A percentile compares a stretch with the other conserved stretches of the same genome.
Conservation (phyloP, 345 rosid species). For the Viola odorata region DNA sequence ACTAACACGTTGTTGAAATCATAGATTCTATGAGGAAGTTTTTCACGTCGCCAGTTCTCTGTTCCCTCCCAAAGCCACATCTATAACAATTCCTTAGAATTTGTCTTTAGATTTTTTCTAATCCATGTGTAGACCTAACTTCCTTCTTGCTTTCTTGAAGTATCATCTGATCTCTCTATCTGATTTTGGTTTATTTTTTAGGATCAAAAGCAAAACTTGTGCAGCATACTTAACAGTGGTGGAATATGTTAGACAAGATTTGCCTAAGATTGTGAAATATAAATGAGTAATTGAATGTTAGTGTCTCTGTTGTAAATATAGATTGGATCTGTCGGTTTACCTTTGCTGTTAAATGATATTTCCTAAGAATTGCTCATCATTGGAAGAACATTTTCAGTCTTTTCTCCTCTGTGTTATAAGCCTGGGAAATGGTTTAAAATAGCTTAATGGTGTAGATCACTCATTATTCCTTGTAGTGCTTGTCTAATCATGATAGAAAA, state of each 20-base stretch:
- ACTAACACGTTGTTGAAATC: too few relatives aligned
- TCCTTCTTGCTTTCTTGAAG: neutral
- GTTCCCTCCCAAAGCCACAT: neutral
- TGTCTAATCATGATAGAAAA: slow-evolving; percentile 6
- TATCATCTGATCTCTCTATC: neutral
- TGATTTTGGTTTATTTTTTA: neutral
- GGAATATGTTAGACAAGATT: too few relatives aligned
- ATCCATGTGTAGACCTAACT: neutral
- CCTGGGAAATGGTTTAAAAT: neutral
- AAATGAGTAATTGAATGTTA: too few relatives aligned
- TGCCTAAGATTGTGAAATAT: too few relatives aligned
- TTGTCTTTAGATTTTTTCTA: neutral
- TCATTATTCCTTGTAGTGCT: neutral
- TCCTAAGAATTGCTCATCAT: neutral
- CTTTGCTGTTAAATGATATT: neutral
- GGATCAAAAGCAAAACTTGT: neutral
- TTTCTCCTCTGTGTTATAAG: neutral
- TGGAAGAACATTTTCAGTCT: neutral
- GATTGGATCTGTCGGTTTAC: neutral
- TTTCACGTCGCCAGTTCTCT: neutral
- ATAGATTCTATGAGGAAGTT: neutral
- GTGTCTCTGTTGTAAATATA: neutral
- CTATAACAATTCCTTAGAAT: neutral
- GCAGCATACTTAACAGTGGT: too few relatives aligned
- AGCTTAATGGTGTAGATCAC: neutral